These are phyloP conservation scores for Boletus speciosus DNA, from an alignment of 768 basidiomycete species.

Conservation along the genomic window DNA sequence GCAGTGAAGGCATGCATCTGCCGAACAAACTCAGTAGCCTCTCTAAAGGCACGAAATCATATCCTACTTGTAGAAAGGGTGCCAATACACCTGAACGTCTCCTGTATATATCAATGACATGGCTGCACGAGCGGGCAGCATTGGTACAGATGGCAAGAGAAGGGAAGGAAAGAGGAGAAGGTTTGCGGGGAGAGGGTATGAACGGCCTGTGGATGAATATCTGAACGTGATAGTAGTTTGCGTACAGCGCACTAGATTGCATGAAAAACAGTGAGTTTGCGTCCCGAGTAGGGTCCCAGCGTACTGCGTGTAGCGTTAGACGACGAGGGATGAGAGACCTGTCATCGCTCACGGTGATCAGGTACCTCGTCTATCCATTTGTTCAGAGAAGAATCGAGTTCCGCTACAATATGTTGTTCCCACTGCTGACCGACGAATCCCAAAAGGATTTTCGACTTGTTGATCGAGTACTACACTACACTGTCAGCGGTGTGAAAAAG, in stretches of 20 bases:
- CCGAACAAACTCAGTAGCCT: background rate
- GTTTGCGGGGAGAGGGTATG: constrained; percentile 61
- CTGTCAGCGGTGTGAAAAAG: background rate
- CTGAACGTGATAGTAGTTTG: constrained; percentile 52
- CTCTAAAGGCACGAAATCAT: no score
- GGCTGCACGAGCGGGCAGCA: constrained; percentile 71
- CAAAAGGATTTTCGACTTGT: constrained; percentile 53
- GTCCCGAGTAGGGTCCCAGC: constrained; percentile 45
- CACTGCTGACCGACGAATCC: constrained; percentile 51
- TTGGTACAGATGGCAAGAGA: constrained; percentile 86
- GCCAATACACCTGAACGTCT: constrained; percentile 28
- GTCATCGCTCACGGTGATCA: constrained; percentile 28
- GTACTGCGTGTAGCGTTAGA: constrained; percentile 28
- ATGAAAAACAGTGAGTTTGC: constrained; percentile 36
- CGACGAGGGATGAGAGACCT: background rate
- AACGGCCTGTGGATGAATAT: constrained; percentile 80
- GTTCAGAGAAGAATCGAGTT: constrained; percentile 73
- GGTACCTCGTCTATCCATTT: constrained; percentile 76
- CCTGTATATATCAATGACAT: constrained; percentile 60
- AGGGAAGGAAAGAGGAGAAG: constrained; percentile 45
- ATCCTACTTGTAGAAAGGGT: constrained; percentile 31
- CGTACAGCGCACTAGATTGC: constrained; percentile 50
- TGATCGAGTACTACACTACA: constrained; percentile 61
- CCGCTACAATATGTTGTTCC: constrained; percentile 63
- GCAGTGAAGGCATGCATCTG: constrained; percentile 45